Conservation (phyloP, 305 asterid genomes). For the Solanum aculeatissimum region DNA sequence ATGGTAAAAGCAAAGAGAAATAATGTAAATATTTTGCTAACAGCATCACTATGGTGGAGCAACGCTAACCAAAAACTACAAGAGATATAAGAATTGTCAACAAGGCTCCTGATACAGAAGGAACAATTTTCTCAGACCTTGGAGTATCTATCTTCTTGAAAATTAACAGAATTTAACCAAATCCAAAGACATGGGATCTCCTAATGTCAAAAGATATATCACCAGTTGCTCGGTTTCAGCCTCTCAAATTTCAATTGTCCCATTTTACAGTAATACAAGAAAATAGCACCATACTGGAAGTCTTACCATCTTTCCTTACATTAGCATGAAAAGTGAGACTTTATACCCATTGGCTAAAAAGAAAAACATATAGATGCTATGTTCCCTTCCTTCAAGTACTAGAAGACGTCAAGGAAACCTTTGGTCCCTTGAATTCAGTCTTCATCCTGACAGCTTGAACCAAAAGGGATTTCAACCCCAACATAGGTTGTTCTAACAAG, state of each 20-base stretch:
- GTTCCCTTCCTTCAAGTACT: not conserved
- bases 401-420: not conserved
- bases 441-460: not conserved
- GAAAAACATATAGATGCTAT: not conserved
- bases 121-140: not conserved
- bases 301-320: not conserved
- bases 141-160: not conserved
- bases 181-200: not conserved
- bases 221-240: not conserved
- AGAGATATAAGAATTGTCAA: not conserved
- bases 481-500: not conserved
- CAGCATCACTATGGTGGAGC: not conserved
- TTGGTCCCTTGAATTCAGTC: not conserved
- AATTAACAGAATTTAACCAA: not conserved
- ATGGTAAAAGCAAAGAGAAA: not conserved
- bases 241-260: not conserved
- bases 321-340: not conserved
- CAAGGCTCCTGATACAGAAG: not conserved
- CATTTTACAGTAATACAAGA: not conserved
- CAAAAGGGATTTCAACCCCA: not conserved
- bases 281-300: not conserved
- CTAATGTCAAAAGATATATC: not conserved
- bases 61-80: not conserved
- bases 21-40: not conserved
- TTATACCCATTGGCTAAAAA: not conserved